Conservation (phyloP, 179 eudicot species). For the Sideroxylon spinosum region DNA sequence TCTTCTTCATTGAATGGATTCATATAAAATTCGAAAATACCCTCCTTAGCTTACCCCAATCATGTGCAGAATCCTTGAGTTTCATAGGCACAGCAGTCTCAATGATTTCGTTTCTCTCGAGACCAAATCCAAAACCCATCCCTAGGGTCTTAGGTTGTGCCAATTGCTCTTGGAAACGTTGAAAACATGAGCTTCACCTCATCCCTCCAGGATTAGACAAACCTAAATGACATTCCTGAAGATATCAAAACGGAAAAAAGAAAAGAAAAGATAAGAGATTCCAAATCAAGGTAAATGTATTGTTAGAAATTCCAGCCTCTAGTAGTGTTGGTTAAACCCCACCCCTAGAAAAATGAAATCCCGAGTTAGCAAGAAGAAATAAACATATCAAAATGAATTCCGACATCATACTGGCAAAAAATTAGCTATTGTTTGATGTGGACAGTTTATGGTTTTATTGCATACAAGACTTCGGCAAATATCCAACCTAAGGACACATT, state of each 20-base stretch:
- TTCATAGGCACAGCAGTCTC: not conserved
- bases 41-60: too few species aligned
- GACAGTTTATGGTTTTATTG: not conserved
- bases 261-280: too few species aligned
- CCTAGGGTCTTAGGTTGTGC: not conserved
- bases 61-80: not conserved
- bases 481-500: not conserved
- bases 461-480: not conserved
- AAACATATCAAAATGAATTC: not conserved
- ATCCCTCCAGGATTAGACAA: not conserved
- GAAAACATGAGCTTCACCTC: not conserved
- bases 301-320: not conserved
- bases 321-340: too few species aligned
- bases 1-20: too few species aligned
- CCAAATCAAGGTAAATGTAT: not conserved
- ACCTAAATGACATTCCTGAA: not conserved
- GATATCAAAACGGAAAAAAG: not conserved
- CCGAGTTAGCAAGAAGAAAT: too few species aligned
- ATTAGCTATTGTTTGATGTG: not conserved
- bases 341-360: too few species aligned
- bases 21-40: too few species aligned
- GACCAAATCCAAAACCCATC: not conserved
- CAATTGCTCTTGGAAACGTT: not conserved
- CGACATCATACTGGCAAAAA: not conserved
- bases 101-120: not conserved